Percentiles rank a stretch among this genome's conserved stretches.
Evolutionary conservation across 2,329 filamentous ascomycete species (phyloP).

Genomic region (Penicillium sp.): DNA sequence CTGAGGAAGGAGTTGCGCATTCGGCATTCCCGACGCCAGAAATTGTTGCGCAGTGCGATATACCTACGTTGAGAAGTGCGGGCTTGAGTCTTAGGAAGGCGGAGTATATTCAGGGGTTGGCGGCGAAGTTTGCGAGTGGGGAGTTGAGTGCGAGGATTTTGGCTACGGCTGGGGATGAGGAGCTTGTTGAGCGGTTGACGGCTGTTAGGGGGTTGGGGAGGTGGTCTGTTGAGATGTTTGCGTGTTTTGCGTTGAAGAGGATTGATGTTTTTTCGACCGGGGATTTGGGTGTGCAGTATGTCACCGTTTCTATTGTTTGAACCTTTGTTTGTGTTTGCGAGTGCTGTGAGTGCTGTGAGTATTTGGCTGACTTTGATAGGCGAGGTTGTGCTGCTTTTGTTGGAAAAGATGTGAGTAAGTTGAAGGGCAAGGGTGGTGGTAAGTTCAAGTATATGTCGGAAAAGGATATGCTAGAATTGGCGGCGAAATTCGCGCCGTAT

Average conservation of each 20-base stretch:
- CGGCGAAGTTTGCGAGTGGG: constrained; percentile 75
- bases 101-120: constrained; percentile 88
- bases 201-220: constrained; percentile 84
- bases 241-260: constrained; percentile 90
- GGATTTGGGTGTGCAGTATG: constrained; percentile 85
- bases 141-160: constrained; percentile 78
- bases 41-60: constrained; percentile 66
- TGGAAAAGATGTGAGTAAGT: constrained; percentile 79
- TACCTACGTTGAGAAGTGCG: constrained; percentile 76
- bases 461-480: constrained; percentile 83
- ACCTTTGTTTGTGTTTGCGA: neutral
- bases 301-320: constrained; percentile 19
- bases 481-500: constrained; percentile 82
- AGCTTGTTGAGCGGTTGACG: constrained; percentile 79
- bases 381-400: constrained; percentile 88
- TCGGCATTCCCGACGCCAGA: constrained; percentile 73
- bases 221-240: constrained; percentile 99
- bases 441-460: constrained; percentile 99
- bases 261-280: constrained; percentile 93
- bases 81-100: constrained; percentile 94
- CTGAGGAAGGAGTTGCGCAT: constrained; percentile 10
- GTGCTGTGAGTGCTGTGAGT: neutral
- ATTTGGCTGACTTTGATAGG: constrained; percentile 43
- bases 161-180: constrained; percentile 78
- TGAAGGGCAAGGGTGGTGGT: constrained; percentile 76